These are phyloP conservation scores for Pythium aquatile DNA, from an alignment of 352 stramenopile species.

Conservation along the genomic window DNA sequence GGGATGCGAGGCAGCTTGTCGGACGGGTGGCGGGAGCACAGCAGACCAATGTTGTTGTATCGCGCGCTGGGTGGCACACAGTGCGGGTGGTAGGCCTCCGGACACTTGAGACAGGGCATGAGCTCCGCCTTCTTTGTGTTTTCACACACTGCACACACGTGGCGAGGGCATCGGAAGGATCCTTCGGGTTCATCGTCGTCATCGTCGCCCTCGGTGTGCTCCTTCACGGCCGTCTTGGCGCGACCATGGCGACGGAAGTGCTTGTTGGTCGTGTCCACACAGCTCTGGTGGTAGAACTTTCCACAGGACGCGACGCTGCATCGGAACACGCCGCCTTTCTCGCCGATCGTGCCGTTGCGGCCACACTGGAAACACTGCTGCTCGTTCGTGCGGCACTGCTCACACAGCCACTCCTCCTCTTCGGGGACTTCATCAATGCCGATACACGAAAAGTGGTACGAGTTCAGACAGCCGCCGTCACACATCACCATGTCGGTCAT, in stretches of 20 bases:
- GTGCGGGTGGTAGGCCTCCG: conserved; percentile 89
- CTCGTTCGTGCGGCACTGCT: conserved; percentile 87
- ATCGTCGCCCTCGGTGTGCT: conserved; percentile 22
- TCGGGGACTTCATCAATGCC: conserved; percentile 70
- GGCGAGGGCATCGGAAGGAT: conserved; percentile 87
- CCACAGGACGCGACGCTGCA: conserved; percentile 66
- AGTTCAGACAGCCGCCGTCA: conserved; percentile 89
- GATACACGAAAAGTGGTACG: conserved; percentile 92
- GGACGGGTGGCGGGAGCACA: conserved; percentile 88
- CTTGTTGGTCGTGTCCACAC: conserved; percentile 52
- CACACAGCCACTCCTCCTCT: conserved; percentile 86
- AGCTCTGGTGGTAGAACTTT: conserved; percentile 87
- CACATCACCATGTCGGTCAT: conserved; percentile 89
- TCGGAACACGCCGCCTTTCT: conserved; percentile 81
- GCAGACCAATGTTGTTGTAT: conserved; percentile 91
- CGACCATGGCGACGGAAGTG: conserved; percentile 52
- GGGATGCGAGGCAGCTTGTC: conserved; percentile 80
- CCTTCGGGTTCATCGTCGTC: conserved; percentile 54
- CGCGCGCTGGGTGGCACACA: conserved; percentile 90
- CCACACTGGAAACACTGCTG: conserved; percentile 89
- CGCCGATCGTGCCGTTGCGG: conserved; percentile 85
- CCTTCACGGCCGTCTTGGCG: conserved; percentile 21
- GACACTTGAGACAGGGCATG: conserved; percentile 91
- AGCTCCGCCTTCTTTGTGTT: conserved; percentile 78
- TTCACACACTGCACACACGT: conserved; percentile 81